These are phyloP conservation scores for Rhynchospora breviuscula DNA, from an alignment of 176 grass and related monocot species.

Conservation along the genomic window DNA sequence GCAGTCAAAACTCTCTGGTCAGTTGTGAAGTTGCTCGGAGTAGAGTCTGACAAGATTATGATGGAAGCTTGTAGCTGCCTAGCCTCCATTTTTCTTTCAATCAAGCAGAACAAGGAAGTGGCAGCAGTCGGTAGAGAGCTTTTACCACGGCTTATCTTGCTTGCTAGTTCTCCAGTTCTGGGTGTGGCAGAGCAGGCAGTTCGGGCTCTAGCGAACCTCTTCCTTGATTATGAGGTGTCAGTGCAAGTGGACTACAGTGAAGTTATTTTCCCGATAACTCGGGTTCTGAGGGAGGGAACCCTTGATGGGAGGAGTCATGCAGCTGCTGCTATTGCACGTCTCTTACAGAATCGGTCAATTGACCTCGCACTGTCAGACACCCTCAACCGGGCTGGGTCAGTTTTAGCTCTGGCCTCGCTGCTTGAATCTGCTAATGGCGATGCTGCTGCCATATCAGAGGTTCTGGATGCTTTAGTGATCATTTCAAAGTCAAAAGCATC, in stretches of 20 bases:
- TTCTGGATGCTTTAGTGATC: slow-evolving; percentile 85
- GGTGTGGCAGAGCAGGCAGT: slow-evolving; percentile 87
- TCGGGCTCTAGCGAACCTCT: slow-evolving; percentile 88
- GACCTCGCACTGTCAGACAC: slow-evolving; percentile 64
- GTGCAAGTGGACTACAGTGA: slow-evolving; percentile 64
- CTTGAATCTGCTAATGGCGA: slow-evolving; percentile 76
- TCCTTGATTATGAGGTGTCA: slow-evolving; percentile 83
- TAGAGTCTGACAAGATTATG: slow-evolving; percentile 69
- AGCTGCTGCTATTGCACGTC: slow-evolving; percentile 80
- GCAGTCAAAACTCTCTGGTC: slow-evolving; percentile 80
- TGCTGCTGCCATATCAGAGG: slow-evolving; percentile 74
- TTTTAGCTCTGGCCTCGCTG: slow-evolving; percentile 74
- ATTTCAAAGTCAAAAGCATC: slow-evolving; percentile 80
- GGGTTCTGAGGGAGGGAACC: slow-evolving; percentile 72
- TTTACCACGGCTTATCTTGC: slow-evolving; percentile 51
- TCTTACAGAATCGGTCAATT: slow-evolving; percentile 58
- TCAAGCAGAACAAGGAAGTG: slow-evolving; percentile 89
- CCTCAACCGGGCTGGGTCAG: slow-evolving; percentile 70
- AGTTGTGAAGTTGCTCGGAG: slow-evolving; percentile 78
- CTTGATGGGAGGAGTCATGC: slow-evolving; percentile 94
- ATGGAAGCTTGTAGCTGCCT: slow-evolving; percentile 72
- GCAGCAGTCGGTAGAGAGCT: slow-evolving; percentile 73
- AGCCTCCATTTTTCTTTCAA: slow-evolving; percentile 93
- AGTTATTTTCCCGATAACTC: slow-evolving; percentile 69
- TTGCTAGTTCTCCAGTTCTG: slow-evolving; percentile 69